These are phyloP conservation scores for Globisporangium paroecandrum DNA, from an alignment of 352 stramenopile species.

Conservation along the genomic window DNA sequence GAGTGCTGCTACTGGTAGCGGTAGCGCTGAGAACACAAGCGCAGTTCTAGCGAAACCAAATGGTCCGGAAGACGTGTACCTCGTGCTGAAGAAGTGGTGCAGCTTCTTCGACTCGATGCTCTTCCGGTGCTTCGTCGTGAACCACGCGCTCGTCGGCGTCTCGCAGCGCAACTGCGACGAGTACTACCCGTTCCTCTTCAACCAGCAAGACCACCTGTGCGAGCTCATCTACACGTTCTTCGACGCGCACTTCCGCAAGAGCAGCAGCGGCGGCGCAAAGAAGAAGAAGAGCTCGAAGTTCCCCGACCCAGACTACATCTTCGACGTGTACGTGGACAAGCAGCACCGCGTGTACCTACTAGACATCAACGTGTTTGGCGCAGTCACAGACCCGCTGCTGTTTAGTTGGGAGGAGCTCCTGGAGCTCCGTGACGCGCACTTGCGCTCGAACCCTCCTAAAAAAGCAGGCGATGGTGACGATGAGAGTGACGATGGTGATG, in stretches of 20 bases:
- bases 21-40: no score
- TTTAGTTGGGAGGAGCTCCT: slow-evolving; percentile 91
- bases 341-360: slow-evolving; percentile 88
- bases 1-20: not conserved
- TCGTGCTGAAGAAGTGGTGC: slow-evolving; percentile 95
- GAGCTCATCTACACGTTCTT: slow-evolving; percentile 72
- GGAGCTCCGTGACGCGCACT: slow-evolving; percentile 22
- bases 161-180: slow-evolving; percentile 91
- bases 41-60: not conserved
- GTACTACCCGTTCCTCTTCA: slow-evolving; percentile 87
- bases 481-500: slow-evolving; percentile 12
- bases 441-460: slow-evolving; percentile 14
- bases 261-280: slow-evolving; percentile 7
- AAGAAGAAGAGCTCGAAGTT: slow-evolving; percentile 30
- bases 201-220: slow-evolving; percentile 69
- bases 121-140: slow-evolving; percentile 92
- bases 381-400: slow-evolving; percentile 90
- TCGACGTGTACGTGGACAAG: slow-evolving; percentile 95
- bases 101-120: slow-evolving; percentile 94
- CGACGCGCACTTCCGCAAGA: slow-evolving; percentile 39
- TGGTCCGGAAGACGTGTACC: slow-evolving; percentile 30
- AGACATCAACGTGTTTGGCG: slow-evolving; percentile 94
- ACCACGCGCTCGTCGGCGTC: slow-evolving; percentile 78
- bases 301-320: slow-evolving; percentile 80
- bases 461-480: slow-evolving; percentile 11